These are phyloP conservation scores for Golubevia pallescens DNA, from an alignment of 1,284 basidiomycete genomes.

Conservation along the genomic window DNA sequence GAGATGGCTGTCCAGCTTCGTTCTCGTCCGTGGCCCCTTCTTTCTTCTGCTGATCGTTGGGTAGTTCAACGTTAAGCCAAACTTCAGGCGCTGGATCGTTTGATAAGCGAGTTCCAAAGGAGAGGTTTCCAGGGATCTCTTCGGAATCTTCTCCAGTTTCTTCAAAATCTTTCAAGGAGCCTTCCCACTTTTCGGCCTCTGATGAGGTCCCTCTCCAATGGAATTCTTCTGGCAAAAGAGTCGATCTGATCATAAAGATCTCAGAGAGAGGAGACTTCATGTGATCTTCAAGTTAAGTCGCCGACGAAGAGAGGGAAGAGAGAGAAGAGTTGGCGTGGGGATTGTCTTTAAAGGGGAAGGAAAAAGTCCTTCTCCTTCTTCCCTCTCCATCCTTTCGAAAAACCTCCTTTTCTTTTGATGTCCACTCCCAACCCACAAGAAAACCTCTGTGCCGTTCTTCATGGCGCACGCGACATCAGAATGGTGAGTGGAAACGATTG, in stretches of 20 bases:
- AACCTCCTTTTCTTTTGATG: not conserved
- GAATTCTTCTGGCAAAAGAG: not conserved
- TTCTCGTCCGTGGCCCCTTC: not conserved
- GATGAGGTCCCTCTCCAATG: not conserved
- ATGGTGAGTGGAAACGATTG: slow-evolving; percentile 63
- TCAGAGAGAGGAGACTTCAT: too few species aligned
- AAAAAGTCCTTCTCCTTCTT: not conserved
- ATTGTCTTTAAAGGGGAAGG: too few species aligned
- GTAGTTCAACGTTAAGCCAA: not conserved
- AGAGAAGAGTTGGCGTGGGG: too few species aligned
- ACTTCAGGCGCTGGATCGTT: not conserved
- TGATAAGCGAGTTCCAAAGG: not conserved
- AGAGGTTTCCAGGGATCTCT: not conserved
- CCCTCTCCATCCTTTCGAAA: not conserved
- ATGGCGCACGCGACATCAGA: slow-evolving; percentile 67
- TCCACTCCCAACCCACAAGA: not conserved
- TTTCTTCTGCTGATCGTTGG: not conserved
- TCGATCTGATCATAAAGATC: not conserved
- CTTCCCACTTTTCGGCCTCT: not conserved
- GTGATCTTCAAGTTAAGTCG: too few species aligned
- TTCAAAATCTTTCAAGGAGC: not conserved
- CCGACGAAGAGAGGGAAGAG: too few species aligned
- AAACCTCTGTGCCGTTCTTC: slow-evolving; percentile 59
- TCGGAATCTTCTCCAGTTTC: not conserved
- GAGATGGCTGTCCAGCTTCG: not conserved